Conservation (phyloP, 768 basidiomycete species). For the Lactarius quietus region DNA sequence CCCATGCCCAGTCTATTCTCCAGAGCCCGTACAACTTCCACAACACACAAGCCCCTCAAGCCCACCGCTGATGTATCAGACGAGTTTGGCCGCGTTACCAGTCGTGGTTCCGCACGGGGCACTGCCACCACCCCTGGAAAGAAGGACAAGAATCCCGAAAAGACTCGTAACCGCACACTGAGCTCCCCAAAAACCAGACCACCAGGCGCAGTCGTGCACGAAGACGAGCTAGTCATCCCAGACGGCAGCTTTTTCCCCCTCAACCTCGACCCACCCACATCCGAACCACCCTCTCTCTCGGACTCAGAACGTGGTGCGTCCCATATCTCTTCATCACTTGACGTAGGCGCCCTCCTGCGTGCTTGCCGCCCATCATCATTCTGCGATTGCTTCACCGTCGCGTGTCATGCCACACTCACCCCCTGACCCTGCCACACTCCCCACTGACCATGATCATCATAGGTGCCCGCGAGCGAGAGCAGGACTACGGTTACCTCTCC, state of each 20-base stretch:
- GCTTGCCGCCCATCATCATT: no score
- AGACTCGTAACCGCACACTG: slow-evolving; percentile 42
- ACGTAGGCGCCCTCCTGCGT: neutral
- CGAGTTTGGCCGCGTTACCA: slow-evolving; percentile 63
- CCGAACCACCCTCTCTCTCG: slow-evolving; percentile 19
- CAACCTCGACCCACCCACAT: slow-evolving; percentile 32
- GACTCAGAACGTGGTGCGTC: slow-evolving; percentile 24
- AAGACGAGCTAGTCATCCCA: slow-evolving; percentile 32
- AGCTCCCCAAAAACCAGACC: slow-evolving; percentile 36
- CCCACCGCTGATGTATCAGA: slow-evolving; percentile 44
- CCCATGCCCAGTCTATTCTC: slow-evolving; percentile 75
- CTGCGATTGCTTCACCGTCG: no score
- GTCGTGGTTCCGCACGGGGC: slow-evolving; percentile 41
- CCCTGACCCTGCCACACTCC: neutral
- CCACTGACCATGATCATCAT: slow-evolving; percentile 19
- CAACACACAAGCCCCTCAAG: slow-evolving; percentile 36
- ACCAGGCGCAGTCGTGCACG: slow-evolving; percentile 38
- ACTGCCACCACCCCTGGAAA: slow-evolving; percentile 28
- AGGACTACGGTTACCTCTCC: slow-evolving; percentile 71
- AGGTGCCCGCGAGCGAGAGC: slow-evolving; percentile 29
- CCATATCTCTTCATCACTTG: neutral
- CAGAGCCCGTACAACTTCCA: slow-evolving; percentile 60
- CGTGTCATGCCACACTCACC: no score
- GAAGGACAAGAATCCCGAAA: slow-evolving; percentile 43
- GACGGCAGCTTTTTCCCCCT: slow-evolving; percentile 37